A percentile compares a stretch with the other conserved stretches of the same genome.
Evolutionary conservation across 1,284 basidiomycete genomes (phyloP).

Genomic region (Rugosomyces carneus): DNA sequence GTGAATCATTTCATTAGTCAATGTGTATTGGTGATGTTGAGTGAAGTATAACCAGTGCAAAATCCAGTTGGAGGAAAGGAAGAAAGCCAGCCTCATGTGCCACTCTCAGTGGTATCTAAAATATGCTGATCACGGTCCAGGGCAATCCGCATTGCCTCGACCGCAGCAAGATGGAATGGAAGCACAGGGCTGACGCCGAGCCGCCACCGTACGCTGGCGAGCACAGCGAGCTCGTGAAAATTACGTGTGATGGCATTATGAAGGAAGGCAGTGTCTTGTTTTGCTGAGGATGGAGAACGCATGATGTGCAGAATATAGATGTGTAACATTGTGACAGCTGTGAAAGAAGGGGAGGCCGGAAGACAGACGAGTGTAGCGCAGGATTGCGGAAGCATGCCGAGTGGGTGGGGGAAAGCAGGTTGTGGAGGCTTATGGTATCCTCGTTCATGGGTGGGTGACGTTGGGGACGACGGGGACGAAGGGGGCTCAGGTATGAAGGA

Average conservation of each 20-base stretch:
- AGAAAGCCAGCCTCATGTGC: background rate
- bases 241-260: conserved; percentile 58
- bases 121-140: conserved; percentile 21
- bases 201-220: conserved; percentile 47
- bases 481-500: conserved; percentile 30
- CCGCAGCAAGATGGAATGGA: conserved; percentile 64
- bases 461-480: conserved; percentile 2
- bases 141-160: conserved; percentile 50
- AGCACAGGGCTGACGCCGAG: conserved; percentile 41
- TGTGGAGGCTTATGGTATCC: conserved; percentile 7
- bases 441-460: background rate
- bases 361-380: conserved; percentile 52
- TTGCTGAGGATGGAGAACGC: conserved; percentile 28
- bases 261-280: conserved; percentile 30
- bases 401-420: conserved; percentile 22
- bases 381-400: conserved; percentile 45
- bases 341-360: conserved; percentile 35
- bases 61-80: background rate
- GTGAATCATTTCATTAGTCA: background rate
- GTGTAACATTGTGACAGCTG: conserved; percentile 49
- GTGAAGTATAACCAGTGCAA: background rate
- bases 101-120: conserved; percentile 5
- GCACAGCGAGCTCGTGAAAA: conserved; percentile 59
- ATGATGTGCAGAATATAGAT: conserved; percentile 50
- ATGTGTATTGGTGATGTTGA: background rate